Percentiles rank a stretch among this genome's conserved stretches.
These are phyloP conservation scores for Lactarius tabidus DNA, from an alignment of 768 basidiomycete genomes.

Conservation along the genomic window DNA sequence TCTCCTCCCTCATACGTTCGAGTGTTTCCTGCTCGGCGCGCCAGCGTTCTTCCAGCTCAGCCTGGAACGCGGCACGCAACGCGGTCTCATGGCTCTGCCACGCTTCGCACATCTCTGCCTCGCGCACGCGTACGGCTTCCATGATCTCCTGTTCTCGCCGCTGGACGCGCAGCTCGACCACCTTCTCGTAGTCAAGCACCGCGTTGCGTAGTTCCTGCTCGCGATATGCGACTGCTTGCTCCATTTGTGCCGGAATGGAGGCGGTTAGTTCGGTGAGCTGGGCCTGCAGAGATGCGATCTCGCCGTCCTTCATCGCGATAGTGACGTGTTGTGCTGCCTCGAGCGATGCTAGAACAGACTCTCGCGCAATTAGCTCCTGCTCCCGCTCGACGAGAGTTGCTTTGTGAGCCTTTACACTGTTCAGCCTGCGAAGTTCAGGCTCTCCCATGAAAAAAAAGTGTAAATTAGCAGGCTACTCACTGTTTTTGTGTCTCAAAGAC, in stretches of 20 bases:
- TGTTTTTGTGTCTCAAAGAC: slow-evolving; percentile 76
- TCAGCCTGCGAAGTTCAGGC: slow-evolving; percentile 43
- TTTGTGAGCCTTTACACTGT: slow-evolving; percentile 61
- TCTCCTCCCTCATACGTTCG: slow-evolving; percentile 42
- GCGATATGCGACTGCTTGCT: slow-evolving; percentile 54
- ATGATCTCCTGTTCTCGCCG: slow-evolving; percentile 69
- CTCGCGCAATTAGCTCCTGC: slow-evolving; percentile 57
- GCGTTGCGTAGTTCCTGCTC: slow-evolving; percentile 67
- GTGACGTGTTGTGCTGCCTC: slow-evolving; percentile 49
- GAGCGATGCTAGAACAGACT: slow-evolving; percentile 49
- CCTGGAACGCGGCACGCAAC: slow-evolving; percentile 49
- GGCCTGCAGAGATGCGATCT: slow-evolving; percentile 46
- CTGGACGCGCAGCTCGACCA: slow-evolving; percentile 61
- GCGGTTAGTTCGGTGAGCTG: slow-evolving; percentile 26
- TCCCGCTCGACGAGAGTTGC: slow-evolving; percentile 53
- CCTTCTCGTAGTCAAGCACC: slow-evolving; percentile 64
- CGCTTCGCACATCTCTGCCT: slow-evolving; percentile 58
- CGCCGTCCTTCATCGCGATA: slow-evolving; percentile 55
- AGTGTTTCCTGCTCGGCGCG: slow-evolving; percentile 46
- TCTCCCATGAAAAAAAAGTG: not conserved
- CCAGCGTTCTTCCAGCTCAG: slow-evolving; percentile 36
- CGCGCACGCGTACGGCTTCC: slow-evolving; percentile 59
- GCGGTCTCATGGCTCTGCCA: slow-evolving; percentile 52
- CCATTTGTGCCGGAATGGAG: slow-evolving; percentile 36
- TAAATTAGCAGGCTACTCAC: too few relatives aligned